phyloP scores from a whole-genome alignment of 179 eudicot species.

The Gypsophila paniculata region DNA sequence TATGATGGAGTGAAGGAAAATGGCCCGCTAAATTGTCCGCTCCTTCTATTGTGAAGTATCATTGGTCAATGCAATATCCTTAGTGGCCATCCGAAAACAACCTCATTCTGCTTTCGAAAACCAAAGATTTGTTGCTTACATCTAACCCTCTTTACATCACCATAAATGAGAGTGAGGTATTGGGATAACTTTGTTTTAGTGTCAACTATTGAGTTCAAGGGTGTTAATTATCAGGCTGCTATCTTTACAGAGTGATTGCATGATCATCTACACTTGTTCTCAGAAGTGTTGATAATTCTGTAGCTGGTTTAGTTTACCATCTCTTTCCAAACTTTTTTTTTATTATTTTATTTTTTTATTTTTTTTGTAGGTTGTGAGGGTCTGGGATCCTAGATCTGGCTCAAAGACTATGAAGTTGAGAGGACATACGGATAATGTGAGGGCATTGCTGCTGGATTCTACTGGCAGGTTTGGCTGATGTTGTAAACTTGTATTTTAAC shows the following conservation, averaged over 20 bases:
- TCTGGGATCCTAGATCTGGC: constrained; percentile 97
- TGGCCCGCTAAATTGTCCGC: background rate
- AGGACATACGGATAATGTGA: constrained; percentile 94
- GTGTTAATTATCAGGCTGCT: background rate
- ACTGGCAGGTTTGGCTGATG: constrained; percentile 75
- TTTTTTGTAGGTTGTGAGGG: constrained; percentile 72
- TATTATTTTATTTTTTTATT: too few relatives aligned
- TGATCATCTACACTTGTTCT: background rate
- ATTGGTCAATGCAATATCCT: background rate
- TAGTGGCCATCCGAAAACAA: background rate
- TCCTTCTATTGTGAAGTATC: background rate
- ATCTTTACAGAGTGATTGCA: background rate
- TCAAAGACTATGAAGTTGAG: constrained; percentile 93
- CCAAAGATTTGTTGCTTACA: background rate
- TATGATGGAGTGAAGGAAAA: background rate
- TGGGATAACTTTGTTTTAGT: background rate
- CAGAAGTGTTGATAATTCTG: background rate
- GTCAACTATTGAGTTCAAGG: background rate
- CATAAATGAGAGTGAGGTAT: background rate
- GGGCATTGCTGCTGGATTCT: constrained; percentile 88
- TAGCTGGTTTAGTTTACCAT: background rate
- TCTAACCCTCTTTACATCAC: background rate
- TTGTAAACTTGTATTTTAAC: background rate
- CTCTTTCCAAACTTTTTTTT: constrained; percentile 17
- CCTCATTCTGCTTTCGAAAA: background rate